Conservation (phyloP, 2,329 filamentous ascomycete species). For the Fusarium azukiicola region DNA sequence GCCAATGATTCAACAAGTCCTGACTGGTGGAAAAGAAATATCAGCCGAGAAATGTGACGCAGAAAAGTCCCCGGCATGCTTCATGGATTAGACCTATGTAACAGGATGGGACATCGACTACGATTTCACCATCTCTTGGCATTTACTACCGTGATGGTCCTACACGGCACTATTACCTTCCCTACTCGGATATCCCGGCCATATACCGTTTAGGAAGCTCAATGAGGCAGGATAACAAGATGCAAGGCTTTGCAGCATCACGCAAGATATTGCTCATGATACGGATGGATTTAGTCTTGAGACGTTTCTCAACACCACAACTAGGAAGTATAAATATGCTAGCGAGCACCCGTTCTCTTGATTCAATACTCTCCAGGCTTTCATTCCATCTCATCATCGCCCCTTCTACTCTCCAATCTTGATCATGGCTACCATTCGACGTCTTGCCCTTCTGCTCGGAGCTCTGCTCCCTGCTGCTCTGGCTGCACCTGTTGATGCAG, state of each 20-base stretch:
- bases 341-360: slow-evolving; percentile 20
- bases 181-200: slow-evolving; percentile 49
- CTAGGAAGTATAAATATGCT: slow-evolving; percentile 43
- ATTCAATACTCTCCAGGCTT: slow-evolving; percentile 40
- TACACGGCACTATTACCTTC: slow-evolving; percentile 47
- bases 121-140: slow-evolving; percentile 5
- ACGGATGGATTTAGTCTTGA: slow-evolving; percentile 24
- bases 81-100: slow-evolving; percentile 29
- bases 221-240: slow-evolving; percentile 22
- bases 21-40: slow-evolving; percentile 6
- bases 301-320: slow-evolving; percentile 10
- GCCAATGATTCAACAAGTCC: not conserved
- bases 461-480: slow-evolving; percentile 59
- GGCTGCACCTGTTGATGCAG: slow-evolving; percentile 52
- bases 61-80: slow-evolving; percentile 32
- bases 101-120: slow-evolving; percentile 35
- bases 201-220: slow-evolving; percentile 51
- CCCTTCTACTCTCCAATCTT: slow-evolving; percentile 25
- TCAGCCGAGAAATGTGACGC: slow-evolving; percentile 2
- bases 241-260: slow-evolving; percentile 37
- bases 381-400: slow-evolving; percentile 25
- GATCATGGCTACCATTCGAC: slow-evolving; percentile 57
- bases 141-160: slow-evolving; percentile 37
- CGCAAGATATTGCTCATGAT: slow-evolving; percentile 46
- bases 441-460: slow-evolving; percentile 57